Evolutionary conservation across 169 alveolate genomes (phyloP).

Genomic region (Plasmodium gonderi): DNA sequence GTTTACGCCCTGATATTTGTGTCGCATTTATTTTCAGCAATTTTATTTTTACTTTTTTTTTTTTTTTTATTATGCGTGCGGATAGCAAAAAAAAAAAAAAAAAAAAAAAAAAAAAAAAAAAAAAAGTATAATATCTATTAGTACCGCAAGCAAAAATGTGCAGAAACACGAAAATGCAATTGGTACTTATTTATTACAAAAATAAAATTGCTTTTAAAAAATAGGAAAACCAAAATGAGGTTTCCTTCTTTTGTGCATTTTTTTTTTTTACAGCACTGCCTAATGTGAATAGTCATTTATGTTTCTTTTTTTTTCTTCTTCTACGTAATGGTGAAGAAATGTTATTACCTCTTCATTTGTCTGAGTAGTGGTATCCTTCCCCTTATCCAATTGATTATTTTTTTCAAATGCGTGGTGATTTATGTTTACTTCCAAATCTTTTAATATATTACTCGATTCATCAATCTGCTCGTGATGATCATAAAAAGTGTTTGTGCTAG

Average conservation of each 20-base stretch:
- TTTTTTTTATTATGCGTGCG: background rate
- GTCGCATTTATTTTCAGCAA: conserved; percentile 41
- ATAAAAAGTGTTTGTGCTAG: too few relatives aligned
- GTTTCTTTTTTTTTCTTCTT: background rate
- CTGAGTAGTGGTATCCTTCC: background rate
- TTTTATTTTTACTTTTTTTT: conserved; percentile 38
- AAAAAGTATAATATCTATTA: background rate
- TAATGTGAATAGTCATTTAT: background rate
- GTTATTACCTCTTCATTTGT: conserved; percentile 58
- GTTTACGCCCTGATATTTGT: conserved; percentile 57
- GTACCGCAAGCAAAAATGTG: background rate
- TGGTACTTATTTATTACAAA: background rate
- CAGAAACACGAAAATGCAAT: background rate
- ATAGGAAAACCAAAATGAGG: background rate
- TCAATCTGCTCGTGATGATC: background rate
- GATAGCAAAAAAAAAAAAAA: background rate
- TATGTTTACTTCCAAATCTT: conserved; percentile 46
- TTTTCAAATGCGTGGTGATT: conserved; percentile 40
- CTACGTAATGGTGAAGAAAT: background rate
- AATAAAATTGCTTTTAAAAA: background rate
- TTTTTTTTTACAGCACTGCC: background rate
- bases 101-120: conserved; percentile 8
- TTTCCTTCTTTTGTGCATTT: background rate
- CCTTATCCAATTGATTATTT: conserved; percentile 6
- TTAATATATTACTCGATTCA: conserved; percentile 25